These are phyloP conservation scores for Irpex sp. DNA, from an alignment of 1,284 basidiomycete genomes.

Conservation along the genomic window DNA sequence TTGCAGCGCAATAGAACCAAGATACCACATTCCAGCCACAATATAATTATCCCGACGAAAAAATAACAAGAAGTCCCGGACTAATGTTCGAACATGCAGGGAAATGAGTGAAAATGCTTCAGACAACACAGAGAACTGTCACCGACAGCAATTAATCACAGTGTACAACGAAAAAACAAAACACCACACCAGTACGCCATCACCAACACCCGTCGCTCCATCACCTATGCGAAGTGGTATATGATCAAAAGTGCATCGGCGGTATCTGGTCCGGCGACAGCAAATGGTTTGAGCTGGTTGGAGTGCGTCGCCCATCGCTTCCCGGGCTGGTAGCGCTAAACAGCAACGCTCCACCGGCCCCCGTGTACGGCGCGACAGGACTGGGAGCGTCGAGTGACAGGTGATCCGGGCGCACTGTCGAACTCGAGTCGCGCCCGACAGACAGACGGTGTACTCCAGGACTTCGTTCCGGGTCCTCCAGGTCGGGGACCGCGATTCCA, in stretches of 20 bases:
- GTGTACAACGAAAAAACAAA: not conserved
- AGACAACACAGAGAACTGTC: not conserved
- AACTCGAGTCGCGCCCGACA: slow-evolving; percentile 5
- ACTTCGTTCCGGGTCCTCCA: slow-evolving; percentile 40
- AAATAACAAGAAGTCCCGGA: not conserved
- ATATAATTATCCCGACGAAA: not conserved
- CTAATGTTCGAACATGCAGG: slow-evolving; percentile 1
- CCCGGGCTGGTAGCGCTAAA: not conserved
- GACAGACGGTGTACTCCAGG: slow-evolving; percentile 16
- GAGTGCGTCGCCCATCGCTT: not conserved
- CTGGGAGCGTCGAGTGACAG: not conserved
- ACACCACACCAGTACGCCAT: not conserved
- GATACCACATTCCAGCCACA: too few relatives aligned
- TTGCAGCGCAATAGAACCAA: too few relatives aligned
- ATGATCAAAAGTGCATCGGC: not conserved
- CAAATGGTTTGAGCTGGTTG: not conserved
- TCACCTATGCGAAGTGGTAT: not conserved
- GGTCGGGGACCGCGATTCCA: slow-evolving; percentile 42
- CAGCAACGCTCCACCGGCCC: slow-evolving; percentile 1
- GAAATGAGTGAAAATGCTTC: not conserved
- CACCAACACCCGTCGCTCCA: not conserved
- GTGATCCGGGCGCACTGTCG: not conserved
- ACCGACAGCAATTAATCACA: not conserved
- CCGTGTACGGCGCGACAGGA: not conserved
- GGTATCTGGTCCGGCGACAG: not conserved